Evolutionary conservation across 2,329 filamentous ascomycete species (phyloP).

Genomic region (Xylariaceae sp.): DNA sequence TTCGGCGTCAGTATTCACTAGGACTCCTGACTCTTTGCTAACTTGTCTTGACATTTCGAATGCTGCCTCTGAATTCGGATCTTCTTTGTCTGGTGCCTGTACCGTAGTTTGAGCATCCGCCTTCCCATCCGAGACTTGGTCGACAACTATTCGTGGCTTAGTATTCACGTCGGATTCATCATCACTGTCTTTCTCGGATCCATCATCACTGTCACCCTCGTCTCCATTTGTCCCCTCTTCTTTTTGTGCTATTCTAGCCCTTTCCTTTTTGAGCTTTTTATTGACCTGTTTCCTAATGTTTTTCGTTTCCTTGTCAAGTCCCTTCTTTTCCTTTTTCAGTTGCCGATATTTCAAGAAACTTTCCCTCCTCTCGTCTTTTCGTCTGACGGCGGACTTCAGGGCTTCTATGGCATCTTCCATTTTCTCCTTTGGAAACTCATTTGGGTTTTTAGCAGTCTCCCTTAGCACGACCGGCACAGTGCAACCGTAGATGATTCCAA

Average conservation of each 20-base stretch:
- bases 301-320: background rate
- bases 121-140: background rate
- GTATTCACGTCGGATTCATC: background rate
- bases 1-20: background rate
- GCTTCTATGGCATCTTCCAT: background rate
- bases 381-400: background rate
- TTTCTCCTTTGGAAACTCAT: background rate
- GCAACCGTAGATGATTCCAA: constrained; percentile 26
- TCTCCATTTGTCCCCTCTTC: background rate
- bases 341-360: background rate
- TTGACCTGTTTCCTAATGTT: background rate
- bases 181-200: background rate
- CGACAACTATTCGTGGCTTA: background rate
- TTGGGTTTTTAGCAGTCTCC: background rate
- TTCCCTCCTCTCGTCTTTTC: background rate
- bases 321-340: background rate
- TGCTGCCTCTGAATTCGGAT: background rate
- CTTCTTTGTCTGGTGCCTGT: background rate
- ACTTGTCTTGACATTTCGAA: background rate
- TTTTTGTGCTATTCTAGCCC: background rate
- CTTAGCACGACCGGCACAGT: constrained; percentile 24
- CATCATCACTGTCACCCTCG: background rate
- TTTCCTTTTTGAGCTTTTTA: background rate
- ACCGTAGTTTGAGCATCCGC: background rate
- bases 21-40: background rate